phyloP scores from a whole-genome alignment of 1,284 basidiomycete genomes.

The Ceratobasidium sp. region DNA sequence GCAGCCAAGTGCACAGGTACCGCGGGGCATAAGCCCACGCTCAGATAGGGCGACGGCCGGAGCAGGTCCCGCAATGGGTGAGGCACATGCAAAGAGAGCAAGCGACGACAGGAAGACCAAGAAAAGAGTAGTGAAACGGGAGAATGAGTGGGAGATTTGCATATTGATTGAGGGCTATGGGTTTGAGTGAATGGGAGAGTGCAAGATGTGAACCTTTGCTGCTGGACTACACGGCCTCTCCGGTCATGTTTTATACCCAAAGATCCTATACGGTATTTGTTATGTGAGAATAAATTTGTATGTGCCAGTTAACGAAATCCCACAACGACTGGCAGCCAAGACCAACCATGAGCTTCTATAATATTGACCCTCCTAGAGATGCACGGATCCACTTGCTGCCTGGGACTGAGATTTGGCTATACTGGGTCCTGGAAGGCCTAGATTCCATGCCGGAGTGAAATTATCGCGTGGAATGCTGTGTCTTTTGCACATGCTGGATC shows the following conservation, averaged over 20 bases:
- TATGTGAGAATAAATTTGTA: too few species aligned
- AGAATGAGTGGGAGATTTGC: conserved; percentile 14
- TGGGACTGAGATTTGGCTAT: too few species aligned
- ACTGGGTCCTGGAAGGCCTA: too few species aligned
- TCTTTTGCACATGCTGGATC: too few species aligned
- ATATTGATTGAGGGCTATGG: background rate
- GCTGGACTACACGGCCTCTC: background rate
- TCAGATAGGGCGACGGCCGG: conserved; percentile 12
- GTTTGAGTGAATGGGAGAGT: background rate
- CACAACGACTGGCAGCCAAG: too few species aligned
- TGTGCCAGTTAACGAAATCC: too few species aligned
- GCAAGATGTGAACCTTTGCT: conserved; percentile 32
- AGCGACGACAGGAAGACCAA: conserved; percentile 25
- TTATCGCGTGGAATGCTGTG: too few species aligned
- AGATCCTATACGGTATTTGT: background rate
- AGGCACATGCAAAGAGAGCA: conserved; percentile 22
- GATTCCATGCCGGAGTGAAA: too few species aligned
- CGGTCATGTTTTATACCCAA: conserved; percentile 5
- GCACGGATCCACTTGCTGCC: too few species aligned
- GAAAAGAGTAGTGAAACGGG: conserved; percentile 19
- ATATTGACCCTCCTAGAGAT: too few species aligned
- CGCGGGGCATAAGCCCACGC: conserved; percentile 26
- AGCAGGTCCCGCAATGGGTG: conserved; percentile 6
- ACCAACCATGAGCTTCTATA: too few species aligned
- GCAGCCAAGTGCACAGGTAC: conserved; percentile 15